Evolutionary conservation across 1,284 basidiomycete species (phyloP).

Genomic region (Sparassis latifolia): DNA sequence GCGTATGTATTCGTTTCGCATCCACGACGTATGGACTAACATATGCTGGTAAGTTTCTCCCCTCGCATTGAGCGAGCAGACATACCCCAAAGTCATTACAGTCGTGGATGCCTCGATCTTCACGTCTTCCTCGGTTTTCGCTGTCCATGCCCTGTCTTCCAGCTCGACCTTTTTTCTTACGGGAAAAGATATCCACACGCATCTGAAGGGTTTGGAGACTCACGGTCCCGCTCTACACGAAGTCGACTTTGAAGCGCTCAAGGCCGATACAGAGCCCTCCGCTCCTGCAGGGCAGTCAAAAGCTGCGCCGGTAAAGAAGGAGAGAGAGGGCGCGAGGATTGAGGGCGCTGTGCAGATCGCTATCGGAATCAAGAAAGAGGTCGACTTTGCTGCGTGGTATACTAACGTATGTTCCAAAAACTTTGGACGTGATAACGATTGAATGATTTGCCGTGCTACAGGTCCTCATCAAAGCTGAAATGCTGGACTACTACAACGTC

Average conservation of each 20-base stretch:
- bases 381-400: slow-evolving; percentile 92
- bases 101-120: slow-evolving; percentile 77
- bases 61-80: slow-evolving; percentile 63
- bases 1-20: slow-evolving; percentile 37
- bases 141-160: slow-evolving; percentile 71
- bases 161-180: slow-evolving; percentile 70
- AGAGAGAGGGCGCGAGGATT: slow-evolving; percentile 72
- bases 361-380: slow-evolving; percentile 91
- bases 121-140: slow-evolving; percentile 55
- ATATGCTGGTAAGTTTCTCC: slow-evolving; percentile 58
- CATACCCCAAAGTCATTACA: slow-evolving; percentile 71
- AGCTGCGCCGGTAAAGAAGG: slow-evolving; percentile 41
- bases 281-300: slow-evolving; percentile 30
- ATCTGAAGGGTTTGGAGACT: slow-evolving; percentile 67
- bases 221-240: slow-evolving; percentile 57
- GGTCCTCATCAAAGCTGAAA: slow-evolving; percentile 97
- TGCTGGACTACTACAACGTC: slow-evolving; percentile 99
- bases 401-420: slow-evolving; percentile 60
- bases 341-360: slow-evolving; percentile 89
- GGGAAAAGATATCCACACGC: slow-evolving; percentile 67
- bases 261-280: slow-evolving; percentile 36
- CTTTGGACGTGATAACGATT: neutral
- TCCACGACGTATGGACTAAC: neutral
- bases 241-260: slow-evolving; percentile 68
- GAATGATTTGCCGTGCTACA: slow-evolving; percentile 25